These are phyloP conservation scores for Lentinula detonsa DNA, from an alignment of 768 basidiomycete genomes.

Conservation along the genomic window DNA sequence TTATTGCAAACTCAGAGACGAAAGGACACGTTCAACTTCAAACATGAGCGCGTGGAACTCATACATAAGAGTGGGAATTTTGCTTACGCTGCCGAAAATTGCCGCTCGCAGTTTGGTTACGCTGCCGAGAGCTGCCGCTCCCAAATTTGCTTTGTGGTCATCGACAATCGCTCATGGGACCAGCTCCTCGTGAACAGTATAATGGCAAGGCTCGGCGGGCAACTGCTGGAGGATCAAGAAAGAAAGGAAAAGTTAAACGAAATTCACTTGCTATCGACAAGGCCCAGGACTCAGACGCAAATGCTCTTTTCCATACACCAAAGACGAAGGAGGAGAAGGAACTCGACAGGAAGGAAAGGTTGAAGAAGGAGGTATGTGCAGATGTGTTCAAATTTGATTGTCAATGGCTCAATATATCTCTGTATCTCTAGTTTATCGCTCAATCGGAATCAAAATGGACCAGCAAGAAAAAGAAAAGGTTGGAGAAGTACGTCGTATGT, in stretches of 20 bases:
- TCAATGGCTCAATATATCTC: neutral
- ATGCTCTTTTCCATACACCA: slow-evolving; percentile 50
- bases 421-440: slow-evolving; percentile 27
- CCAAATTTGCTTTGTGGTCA: neutral
- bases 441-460: slow-evolving; percentile 70
- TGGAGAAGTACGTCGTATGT: slow-evolving; percentile 90
- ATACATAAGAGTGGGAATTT: no score
- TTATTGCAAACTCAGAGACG: no score
- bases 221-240: slow-evolving; percentile 55
- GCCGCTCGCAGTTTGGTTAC: no score
- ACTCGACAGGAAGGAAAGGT: slow-evolving; percentile 48
- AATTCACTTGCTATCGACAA: slow-evolving; percentile 12
- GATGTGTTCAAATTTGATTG: neutral
- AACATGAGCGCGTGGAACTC: no score
- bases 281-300: slow-evolving; percentile 37
- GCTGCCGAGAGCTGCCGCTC: no score
- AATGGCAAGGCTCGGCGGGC: slow-evolving; percentile 71
- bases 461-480: slow-evolving; percentile 78
- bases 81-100: no score
- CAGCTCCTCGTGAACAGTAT: slow-evolving; percentile 27
- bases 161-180: slow-evolving; percentile 3
- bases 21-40: no score
- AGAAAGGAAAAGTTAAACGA: slow-evolving; percentile 49
- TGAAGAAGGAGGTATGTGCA: slow-evolving; percentile 44
- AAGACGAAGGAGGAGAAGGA: slow-evolving; percentile 62